phyloP scores from a whole-genome alignment of 768 basidiomycete genomes.

The Hortiboletus campestris region DNA sequence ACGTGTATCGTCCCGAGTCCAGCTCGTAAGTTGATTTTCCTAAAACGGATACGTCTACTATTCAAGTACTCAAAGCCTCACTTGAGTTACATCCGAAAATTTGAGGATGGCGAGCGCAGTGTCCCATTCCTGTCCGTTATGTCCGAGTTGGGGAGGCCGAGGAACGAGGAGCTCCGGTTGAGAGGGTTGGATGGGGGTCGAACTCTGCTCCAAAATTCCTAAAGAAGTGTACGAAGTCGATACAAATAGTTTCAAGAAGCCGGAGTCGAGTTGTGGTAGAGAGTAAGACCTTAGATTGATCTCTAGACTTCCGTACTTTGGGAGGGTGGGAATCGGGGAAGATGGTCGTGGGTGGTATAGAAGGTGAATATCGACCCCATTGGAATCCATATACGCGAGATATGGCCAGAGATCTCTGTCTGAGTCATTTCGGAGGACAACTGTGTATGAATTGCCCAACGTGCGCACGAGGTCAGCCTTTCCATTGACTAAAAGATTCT shows the following conservation, averaged over 20 bases:
- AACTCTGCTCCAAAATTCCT: constrained; percentile 47
- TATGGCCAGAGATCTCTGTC: constrained; percentile 60
- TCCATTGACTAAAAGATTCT: constrained; percentile 47
- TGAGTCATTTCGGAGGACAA: constrained; percentile 50
- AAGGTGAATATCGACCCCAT: constrained; percentile 50
- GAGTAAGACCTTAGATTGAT: constrained; percentile 42
- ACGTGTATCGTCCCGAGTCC: constrained; percentile 2
- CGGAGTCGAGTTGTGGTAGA: constrained; percentile 43
- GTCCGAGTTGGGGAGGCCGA: background rate
- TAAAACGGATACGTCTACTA: background rate
- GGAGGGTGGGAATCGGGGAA: constrained; percentile 42
- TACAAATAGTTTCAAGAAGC: constrained; percentile 59
- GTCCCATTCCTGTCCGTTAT: constrained; percentile 30
- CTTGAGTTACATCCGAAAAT: constrained; percentile 13
- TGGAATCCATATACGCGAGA: constrained; percentile 59
- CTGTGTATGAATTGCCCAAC: constrained; percentile 42
- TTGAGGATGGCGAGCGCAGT: constrained; percentile 25
- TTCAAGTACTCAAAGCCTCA: background rate
- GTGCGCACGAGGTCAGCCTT: constrained; percentile 47
- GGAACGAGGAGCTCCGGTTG: constrained; percentile 11
- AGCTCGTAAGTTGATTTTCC: constrained; percentile 6
- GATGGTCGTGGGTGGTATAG: constrained; percentile 51
- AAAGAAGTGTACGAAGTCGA: constrained; percentile 50
- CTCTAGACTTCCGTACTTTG: constrained; percentile 37
- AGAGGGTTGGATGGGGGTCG: constrained; percentile 18